Evolutionary conservation across 2,329 filamentous ascomycete species (phyloP), one percentile per base, ranked within the genome.

Genomic region (Alternaria sp.): DNA sequence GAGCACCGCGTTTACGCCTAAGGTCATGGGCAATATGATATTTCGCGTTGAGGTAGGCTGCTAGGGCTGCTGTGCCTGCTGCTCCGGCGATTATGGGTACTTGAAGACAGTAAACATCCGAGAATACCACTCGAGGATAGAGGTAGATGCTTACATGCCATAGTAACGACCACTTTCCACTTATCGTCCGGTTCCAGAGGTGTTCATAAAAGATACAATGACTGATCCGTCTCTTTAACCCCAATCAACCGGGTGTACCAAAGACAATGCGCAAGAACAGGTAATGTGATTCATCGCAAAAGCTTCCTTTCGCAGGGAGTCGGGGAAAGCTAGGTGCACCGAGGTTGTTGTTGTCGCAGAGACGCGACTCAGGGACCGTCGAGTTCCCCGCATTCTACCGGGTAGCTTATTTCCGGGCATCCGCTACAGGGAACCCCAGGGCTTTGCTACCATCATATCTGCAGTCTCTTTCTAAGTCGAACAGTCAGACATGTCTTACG

Each of bases 21-120:
- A 78, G 51, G 51, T 79, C 76, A 58, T 76, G 49, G 18, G 49
- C 55, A 30, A 79, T 72, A 43, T 79, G 78, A 63, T 71, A 71
- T 67, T 79, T 79, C 10, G 78, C 78, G 56, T 80, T 79, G 15
- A 79, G 61, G 64, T 80, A 80, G 26, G 78, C 78, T 12, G 73
- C 71, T 11, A 77, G 37, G 25, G 75, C 75, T 41, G 74, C 63
- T 28, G 72, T 70, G 14, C 70, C 74, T 10, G 75, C 71, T 10
- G 69, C 73, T 44, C 73, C 71, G 4, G 74, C 74, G 30, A 76
- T 49, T 14, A 75, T 61, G 30, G 76, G 70, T 41, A 78, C 75
- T 78, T n/a, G 30, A 7, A 15, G 5, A 41, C 20, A 15, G 21
- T 64, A 46, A 68, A 44, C 18, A 11, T 55, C 10, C 26, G 25